Base-by-base conservation (phyloP, 768 basidiomycete genomes). In the Tricholoma saponaceum region DNA sequence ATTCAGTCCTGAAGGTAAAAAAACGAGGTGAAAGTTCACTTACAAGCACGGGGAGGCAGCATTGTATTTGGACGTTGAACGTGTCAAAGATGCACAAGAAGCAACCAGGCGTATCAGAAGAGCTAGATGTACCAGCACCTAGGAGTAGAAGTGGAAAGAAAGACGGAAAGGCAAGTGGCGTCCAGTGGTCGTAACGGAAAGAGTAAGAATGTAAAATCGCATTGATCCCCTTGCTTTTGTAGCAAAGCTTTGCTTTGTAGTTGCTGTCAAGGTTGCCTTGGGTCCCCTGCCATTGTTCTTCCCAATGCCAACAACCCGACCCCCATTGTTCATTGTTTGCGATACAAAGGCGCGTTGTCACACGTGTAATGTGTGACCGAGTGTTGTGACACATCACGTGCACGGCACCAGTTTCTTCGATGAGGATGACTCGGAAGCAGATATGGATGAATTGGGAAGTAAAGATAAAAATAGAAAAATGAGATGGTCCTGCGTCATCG, bases 1-100 rank as follows among this genome's bases (percentile, higher is more conserved):
- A 39, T 43, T 12, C 18, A 52, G 26, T 20, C 25, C 9, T 9
- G 23, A 16, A 35, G 23, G 28, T 20, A 51, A 10, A 50, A 30
- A 50, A 30, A 20, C 37, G 18, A 9, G 1, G 13, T 28, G 8
- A 54, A 53, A 41, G 12, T 4, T 10, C 35, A 16, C 64, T 60
- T 56, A 68, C 67, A 66, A 56, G 65, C 66, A 52, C 66, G 64
- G 46, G 66, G 65, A 51, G 64, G 58, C 64, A 67, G 62, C 55
- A 52, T 58, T 33, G 14, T 54, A 12, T 2, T 25, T 56, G 9
- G 20, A 23, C 7, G 39, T 32, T 37, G 22, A 30, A 26, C 41
- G 49, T 53, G 37, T 32, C 30, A 54, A 46, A 37, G 39, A 57
- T 30, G 12, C 7, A 32, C 18, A 35, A 37, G 54, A 47, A 50